Conservation (phyloP, 1,139 yeast species). For the Candida glucosophila region DNA sequence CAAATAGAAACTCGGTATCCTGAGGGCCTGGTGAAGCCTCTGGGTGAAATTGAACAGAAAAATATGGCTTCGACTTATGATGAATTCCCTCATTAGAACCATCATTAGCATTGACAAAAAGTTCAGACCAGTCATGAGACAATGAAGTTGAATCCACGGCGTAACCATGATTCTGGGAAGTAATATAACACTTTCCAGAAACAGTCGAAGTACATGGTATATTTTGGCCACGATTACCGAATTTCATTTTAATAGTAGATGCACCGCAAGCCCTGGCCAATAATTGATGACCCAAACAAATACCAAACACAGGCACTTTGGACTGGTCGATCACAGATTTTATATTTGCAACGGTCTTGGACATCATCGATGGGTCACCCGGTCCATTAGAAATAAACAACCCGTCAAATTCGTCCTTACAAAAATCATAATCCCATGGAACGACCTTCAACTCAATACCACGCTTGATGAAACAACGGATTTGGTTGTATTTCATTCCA, state of each 20-base stretch:
- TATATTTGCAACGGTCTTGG: slow-evolving; percentile 54
- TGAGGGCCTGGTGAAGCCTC: slow-evolving; percentile 99
- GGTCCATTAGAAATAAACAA: slow-evolving; percentile 97
- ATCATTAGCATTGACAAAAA: slow-evolving; percentile 93
- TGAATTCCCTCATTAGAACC: slow-evolving; percentile 98
- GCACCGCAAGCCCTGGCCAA: slow-evolving; percentile 96
- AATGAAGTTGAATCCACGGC: slow-evolving; percentile 86
- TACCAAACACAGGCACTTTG: slow-evolving; percentile 86
- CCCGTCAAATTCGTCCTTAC: slow-evolving; percentile 80
- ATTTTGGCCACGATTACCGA: slow-evolving; percentile 99
- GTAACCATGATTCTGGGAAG: slow-evolving; percentile 97
- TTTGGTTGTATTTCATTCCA: slow-evolving; percentile 97
- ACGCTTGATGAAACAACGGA: slow-evolving; percentile 90
- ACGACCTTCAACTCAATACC: slow-evolving; percentile 96
- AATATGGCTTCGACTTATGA: slow-evolving; percentile 78
- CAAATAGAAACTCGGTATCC: slow-evolving; percentile 96
- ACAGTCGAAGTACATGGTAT: slow-evolving; percentile 93
- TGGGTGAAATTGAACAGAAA: slow-evolving; percentile 99
- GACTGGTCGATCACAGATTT: slow-evolving; percentile 46
- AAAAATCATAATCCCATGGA: slow-evolving; percentile 89
- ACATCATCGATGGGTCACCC: slow-evolving; percentile 93
- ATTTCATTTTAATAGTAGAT: slow-evolving; percentile 80
- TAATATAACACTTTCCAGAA: slow-evolving; percentile 95
- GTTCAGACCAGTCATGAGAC: slow-evolving; percentile 79
- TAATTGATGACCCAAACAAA: slow-evolving; percentile 97